Percentiles rank a stretch among this genome's conserved stretches.
phyloP scores from a whole-genome alignment of 2,329 filamentous ascomycete species.

The Ceratocystiopsis sp. region DNA sequence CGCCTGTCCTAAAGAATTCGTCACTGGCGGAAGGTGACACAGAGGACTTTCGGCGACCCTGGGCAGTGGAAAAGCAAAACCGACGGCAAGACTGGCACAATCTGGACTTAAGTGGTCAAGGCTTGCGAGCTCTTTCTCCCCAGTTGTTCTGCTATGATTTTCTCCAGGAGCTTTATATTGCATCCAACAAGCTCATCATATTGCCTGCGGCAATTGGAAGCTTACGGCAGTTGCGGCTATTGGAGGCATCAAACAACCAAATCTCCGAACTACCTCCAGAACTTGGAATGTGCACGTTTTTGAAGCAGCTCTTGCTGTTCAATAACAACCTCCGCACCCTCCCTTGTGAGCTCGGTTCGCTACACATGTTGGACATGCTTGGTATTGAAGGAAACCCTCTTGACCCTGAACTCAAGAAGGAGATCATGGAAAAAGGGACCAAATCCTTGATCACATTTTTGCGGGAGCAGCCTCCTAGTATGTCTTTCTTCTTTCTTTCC shows the following conservation, averaged over 20 bases:
- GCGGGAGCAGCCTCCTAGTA: constrained; percentile 72
- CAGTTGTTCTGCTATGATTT: constrained; percentile 79
- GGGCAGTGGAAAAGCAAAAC: constrained; percentile 46
- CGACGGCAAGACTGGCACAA: constrained; percentile 79
- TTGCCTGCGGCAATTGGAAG: constrained; percentile 71
- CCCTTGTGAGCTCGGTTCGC: constrained; percentile 72
- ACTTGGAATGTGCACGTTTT: constrained; percentile 89
- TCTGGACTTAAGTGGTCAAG: constrained; percentile 91
- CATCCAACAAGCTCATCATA: constrained; percentile 72
- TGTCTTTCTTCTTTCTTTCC: constrained; percentile 17
- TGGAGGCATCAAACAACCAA: constrained; percentile 83
- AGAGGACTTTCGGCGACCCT: constrained; percentile 39
- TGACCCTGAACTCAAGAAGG: constrained; percentile 56
- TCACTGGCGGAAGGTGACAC: constrained; percentile 35
- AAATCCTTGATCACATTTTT: constrained; percentile 68
- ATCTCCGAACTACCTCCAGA: constrained; percentile 69
- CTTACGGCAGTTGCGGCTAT: constrained; percentile 60
- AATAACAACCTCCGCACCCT: constrained; percentile 76
- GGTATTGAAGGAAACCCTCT: constrained; percentile 88
- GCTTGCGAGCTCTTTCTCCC: constrained; percentile 62
- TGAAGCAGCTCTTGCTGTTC: constrained; percentile 73
- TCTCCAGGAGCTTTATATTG: constrained; percentile 79
- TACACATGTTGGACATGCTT: constrained; percentile 75
- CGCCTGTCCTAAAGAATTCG: constrained; percentile 29
- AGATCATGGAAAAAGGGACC: constrained; percentile 76